Percentiles rank a stretch among this genome's conserved stretches.
Conservation (phyloP, 768 basidiomycete species). For the Naganishia vishniacii region DNA sequence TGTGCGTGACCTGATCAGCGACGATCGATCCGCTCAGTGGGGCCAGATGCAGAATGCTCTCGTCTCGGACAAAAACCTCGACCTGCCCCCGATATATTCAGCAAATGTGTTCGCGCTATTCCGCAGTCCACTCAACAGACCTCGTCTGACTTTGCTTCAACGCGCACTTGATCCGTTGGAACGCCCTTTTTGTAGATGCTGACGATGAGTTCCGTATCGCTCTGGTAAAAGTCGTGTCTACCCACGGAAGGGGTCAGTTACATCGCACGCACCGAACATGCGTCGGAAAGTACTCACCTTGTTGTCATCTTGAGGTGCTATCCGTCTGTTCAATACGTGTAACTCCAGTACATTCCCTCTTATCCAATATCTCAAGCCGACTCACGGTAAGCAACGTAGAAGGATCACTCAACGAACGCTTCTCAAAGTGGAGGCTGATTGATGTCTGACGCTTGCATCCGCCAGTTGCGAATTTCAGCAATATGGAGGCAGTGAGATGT, state of each 20-base stretch:
- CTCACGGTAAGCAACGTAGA: too few relatives aligned
- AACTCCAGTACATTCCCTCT: too few relatives aligned
- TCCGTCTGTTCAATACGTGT: too few relatives aligned
- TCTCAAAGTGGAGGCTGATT: neutral
- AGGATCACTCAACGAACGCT: neutral
- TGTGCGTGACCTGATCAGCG: conserved; percentile 58
- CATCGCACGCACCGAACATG: too few relatives aligned
- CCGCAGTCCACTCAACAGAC: conserved; percentile 27
- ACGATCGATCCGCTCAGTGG: conserved; percentile 80
- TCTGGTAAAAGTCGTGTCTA: conserved; percentile 47
- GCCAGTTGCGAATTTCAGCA: too few relatives aligned
- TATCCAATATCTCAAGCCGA: too few relatives aligned
- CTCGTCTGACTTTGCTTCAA: conserved; percentile 25
- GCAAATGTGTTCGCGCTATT: neutral
- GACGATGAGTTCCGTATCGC: conserved; percentile 33
- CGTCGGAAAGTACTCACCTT: too few relatives aligned
- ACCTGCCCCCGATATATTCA: conserved; percentile 20
- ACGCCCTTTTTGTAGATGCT: conserved; percentile 43
- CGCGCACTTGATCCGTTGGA: conserved; percentile 33
- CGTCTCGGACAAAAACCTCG: conserved; percentile 39
- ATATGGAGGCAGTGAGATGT: too few relatives aligned
- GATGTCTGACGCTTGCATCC: neutral
- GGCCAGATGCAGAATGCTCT: conserved; percentile 64
- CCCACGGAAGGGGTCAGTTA: too few relatives aligned
- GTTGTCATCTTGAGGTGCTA: too few relatives aligned